Percentiles rank a stretch among this genome's conserved stretches.
phyloP scores from a whole-genome alignment of 495 filamentous ascomycete species.

The Tuber borchii region DNA sequence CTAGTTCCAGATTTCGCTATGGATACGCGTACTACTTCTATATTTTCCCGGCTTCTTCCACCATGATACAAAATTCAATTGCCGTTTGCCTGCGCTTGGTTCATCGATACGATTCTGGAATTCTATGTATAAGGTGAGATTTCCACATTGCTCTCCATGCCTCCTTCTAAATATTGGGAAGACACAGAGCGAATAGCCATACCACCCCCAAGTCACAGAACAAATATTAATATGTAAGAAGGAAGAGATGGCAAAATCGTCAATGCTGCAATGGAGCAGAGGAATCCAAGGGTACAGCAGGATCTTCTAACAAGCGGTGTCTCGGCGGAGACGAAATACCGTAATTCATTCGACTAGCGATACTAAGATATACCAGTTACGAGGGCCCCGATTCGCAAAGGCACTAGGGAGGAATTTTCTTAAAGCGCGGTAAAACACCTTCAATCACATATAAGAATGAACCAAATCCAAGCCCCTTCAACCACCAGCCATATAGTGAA shows the following conservation, averaged over 20 bases:
- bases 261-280: not conserved
- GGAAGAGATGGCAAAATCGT: not conserved
- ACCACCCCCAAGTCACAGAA: not conserved
- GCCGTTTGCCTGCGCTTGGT: not conserved
- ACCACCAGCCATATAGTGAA: not conserved
- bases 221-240: not conserved
- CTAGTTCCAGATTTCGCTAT: not conserved
- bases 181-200: not conserved
- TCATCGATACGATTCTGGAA: not conserved
- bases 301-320: not conserved
- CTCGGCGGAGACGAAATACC: not conserved
- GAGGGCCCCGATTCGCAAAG: not conserved
- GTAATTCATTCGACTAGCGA: not conserved
- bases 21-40: not conserved
- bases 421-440: not conserved
- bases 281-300: not conserved
- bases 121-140: not conserved
- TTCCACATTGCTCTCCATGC: not conserved
- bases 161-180: not conserved
- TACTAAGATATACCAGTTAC: not conserved
- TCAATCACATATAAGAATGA: not conserved
- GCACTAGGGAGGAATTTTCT: not conserved
- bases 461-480: not conserved
- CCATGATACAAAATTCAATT: not conserved
- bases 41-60: not conserved